A percentile compares a stretch with the other conserved stretches of the same genome.
These are phyloP conservation scores for Penicillium sp. DNA, from an alignment of 2,329 filamentous ascomycete genomes.

Conservation along the genomic window DNA sequence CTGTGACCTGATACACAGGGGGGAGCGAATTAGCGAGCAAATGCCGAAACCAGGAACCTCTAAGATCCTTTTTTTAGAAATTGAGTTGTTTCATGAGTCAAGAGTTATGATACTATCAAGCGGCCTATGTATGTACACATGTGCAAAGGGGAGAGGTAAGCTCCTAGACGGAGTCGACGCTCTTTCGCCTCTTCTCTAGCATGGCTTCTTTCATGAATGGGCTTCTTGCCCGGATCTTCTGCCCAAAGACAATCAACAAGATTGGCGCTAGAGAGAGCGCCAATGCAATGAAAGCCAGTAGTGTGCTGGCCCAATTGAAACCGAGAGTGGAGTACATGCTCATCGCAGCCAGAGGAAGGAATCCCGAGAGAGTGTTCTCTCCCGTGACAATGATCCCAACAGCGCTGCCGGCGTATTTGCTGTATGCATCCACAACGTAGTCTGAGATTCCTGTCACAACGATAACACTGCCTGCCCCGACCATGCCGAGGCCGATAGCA, in stretches of 20 bases:
- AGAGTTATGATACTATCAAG: background rate
- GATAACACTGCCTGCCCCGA: slow-evolving; percentile 42
- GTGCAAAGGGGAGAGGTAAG: background rate
- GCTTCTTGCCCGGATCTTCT: slow-evolving; percentile 31
- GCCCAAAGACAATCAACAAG: slow-evolving; percentile 39
- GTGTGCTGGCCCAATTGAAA: slow-evolving; percentile 41
- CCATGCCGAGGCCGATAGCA: slow-evolving; percentile 33
- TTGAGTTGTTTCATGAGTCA: background rate
- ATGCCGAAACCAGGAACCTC: background rate
- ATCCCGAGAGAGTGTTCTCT: slow-evolving; percentile 45
- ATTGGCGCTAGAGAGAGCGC: slow-evolving; percentile 36
- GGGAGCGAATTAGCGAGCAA: background rate
- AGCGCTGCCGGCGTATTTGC: slow-evolving; percentile 48
- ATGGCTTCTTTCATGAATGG: slow-evolving; percentile 27
- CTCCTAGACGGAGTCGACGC: slow-evolving; percentile 18
- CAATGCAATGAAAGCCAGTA: slow-evolving; percentile 43
- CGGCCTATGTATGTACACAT: slow-evolving; percentile 1
- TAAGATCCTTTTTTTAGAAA: background rate
- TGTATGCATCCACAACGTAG: slow-evolving; percentile 51
- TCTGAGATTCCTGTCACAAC: slow-evolving; percentile 50
- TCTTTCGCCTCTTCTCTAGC: slow-evolving; percentile 24
- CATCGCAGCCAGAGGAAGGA: slow-evolving; percentile 44
- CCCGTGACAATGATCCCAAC: slow-evolving; percentile 46
- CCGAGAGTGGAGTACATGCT: slow-evolving; percentile 40
- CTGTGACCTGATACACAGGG: background rate